Evolutionary conservation across 1,139 yeast genomes (phyloP), one percentile per base, ranked within the genome.

Genomic region (Zygosaccharomyces sapae): DNA sequence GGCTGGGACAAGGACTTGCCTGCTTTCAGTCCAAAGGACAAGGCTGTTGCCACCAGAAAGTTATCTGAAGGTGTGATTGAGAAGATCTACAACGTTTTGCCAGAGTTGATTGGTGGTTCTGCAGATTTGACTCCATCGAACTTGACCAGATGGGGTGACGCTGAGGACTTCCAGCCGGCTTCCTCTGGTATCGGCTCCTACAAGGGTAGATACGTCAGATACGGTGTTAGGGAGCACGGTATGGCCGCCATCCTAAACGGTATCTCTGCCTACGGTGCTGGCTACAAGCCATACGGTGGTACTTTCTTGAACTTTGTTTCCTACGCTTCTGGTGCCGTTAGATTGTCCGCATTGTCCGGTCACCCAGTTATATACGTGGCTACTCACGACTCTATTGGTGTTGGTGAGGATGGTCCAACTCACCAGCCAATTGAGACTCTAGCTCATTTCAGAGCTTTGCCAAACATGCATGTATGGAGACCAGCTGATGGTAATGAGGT

Each of bases 401-500:
- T 92, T 62, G 98, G 98, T 76, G 98, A 92, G 79, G 98, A 92
- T 70, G 98, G 98, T 69, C 98, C 98, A 71, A 92, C 98, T 69
- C 98, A 92, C 75, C 98, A 92, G 79, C 99, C 99, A 72, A 88
- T 92, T 65, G 99, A 92, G 80, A 92, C 98, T 55, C 76, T 90
- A 70, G 96, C 97, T 54, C 98, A 92, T 74, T 82, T 94, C 74
- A 88, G 99, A 80, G 96, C 98, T 59, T 70, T 80, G 64, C 99
- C 99, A 75, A 94, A 94, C 79, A 67, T 82, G 63, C 80, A 84
- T 70, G 97, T 92, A 54, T 92, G 97, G 97, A 88, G 99, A 81
- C 98, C 98, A 62, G 98, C 98, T 68, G 98, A 94, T 71, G 99
- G 99, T 77, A 92, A 92, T 72, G 99, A 92, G 77, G 84, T 86